Evolutionary conservation across 2,329 filamentous ascomycete species (phyloP).

Genomic region (Berkeleyomyces rouxiae): DNA sequence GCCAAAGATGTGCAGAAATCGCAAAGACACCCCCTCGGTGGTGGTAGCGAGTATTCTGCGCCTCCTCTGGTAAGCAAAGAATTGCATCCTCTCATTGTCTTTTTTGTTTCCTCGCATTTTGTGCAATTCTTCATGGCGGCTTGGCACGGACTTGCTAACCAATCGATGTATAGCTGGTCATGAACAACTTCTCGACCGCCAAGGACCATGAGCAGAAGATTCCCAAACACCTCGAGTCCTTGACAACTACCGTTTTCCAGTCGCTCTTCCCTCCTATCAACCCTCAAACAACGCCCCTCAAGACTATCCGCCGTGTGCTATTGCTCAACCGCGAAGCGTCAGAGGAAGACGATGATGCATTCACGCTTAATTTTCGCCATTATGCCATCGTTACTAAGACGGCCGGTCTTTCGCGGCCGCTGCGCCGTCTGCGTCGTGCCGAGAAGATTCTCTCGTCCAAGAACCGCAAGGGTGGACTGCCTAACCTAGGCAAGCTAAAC

Average conservation of each 20-base stretch:
- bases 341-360: constrained; percentile 46
- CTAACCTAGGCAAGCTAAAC: constrained; percentile 77
- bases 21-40: constrained; percentile 65
- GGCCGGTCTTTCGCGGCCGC: constrained; percentile 66
- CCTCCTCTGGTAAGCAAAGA: constrained; percentile 51
- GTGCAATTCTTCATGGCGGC: background rate
- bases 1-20: constrained; percentile 78
- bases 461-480: constrained; percentile 45
- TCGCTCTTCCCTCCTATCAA: constrained; percentile 93
- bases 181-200: constrained; percentile 81
- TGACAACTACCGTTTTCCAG: constrained; percentile 88
- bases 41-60: constrained; percentile 70
- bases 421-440: constrained; percentile 70
- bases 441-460: constrained; percentile 54
- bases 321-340: constrained; percentile 67
- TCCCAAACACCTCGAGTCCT: constrained; percentile 85
- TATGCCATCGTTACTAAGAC: constrained; percentile 88
- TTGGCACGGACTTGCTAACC: background rate
- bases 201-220: constrained; percentile 48
- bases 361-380: constrained; percentile 76
- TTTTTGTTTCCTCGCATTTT: background rate
- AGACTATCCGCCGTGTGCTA: constrained; percentile 82
- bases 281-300: constrained; percentile 73
- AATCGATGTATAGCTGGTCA: constrained; percentile 48
- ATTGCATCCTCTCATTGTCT: too few species aligned